Evolutionary conservation across 495 filamentous ascomycete genomes (phyloP).

Genomic region (Aspergillus nidulans): DNA sequence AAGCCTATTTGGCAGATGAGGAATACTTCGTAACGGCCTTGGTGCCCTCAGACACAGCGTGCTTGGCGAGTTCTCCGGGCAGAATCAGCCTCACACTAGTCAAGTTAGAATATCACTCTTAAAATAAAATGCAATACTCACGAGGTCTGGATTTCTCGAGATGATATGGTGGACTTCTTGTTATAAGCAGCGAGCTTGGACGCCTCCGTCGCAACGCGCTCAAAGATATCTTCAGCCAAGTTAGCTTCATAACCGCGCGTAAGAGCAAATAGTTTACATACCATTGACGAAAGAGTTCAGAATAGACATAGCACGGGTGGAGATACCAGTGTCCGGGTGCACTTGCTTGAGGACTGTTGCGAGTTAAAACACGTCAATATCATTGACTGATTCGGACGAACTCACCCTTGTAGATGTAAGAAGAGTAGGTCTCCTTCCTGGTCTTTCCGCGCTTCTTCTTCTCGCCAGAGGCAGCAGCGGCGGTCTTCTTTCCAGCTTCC

Average conservation of each 20-base stretch:
- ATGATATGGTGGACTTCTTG: constrained; percentile 99
- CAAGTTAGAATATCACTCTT: constrained; percentile 12
- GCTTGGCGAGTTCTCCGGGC: constrained; percentile 97
- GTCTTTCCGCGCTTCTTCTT: constrained; percentile 99
- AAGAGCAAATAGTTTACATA: constrained; percentile 41
- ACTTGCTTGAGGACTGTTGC: constrained; percentile 95
- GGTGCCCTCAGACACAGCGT: constrained; percentile 98
- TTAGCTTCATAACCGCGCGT: background rate
- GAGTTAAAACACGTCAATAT: constrained; percentile 22
- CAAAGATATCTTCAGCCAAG: constrained; percentile 81
- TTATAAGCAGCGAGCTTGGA: constrained; percentile 99
- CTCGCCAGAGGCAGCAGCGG: constrained; percentile 77
- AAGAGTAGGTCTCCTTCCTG: constrained; percentile 99
- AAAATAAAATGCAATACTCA: constrained; percentile 31
- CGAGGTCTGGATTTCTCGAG: constrained; percentile 98
- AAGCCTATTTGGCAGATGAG: constrained; percentile 93
- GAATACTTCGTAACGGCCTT: constrained; percentile 99
- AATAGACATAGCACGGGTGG: constrained; percentile 99
- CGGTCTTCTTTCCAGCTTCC: constrained; percentile 98
- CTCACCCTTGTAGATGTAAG: constrained; percentile 99
- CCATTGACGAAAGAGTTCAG: constrained; percentile 99
- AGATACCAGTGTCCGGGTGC: constrained; percentile 99
- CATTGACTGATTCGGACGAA: constrained; percentile 18
- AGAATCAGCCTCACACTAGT: constrained; percentile 88
- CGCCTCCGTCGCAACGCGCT: constrained; percentile 97